These are phyloP conservation scores for Cyclotella baltica DNA, from an alignment of 108 stramenopile genomes.

Conservation along the genomic window DNA sequence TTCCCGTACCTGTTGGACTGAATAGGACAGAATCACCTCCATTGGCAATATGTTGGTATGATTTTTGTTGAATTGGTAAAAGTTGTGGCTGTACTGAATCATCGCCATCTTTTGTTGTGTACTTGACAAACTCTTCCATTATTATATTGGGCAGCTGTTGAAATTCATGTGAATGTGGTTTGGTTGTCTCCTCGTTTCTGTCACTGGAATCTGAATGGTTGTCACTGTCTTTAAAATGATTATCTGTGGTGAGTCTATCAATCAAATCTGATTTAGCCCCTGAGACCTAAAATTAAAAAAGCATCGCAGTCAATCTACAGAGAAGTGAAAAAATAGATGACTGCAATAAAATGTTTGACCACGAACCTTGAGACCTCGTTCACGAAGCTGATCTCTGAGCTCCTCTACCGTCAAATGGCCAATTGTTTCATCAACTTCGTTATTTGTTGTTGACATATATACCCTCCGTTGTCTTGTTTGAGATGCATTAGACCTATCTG, in stretches of 20 bases:
- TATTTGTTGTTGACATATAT: not conserved
- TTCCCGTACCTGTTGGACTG: conserved; percentile 61
- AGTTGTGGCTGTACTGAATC: conserved; percentile 38
- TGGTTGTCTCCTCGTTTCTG: not conserved
- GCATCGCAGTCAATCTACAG: not conserved
- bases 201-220: not conserved
- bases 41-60: conserved; percentile 44
- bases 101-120: conserved; percentile 24
- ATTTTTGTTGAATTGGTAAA: conserved; percentile 56
- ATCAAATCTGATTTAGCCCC: conserved; percentile 32
- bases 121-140: conserved; percentile 30
- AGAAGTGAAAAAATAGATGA: not conserved
- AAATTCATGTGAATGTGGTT: not conserved
- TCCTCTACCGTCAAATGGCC: conserved; percentile 26
- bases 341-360: not conserved
- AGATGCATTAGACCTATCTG: not conserved
- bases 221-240: not conserved
- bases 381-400: conserved; percentile 28
- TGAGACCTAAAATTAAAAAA: conserved; percentile 15
- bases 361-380: conserved; percentile 30
- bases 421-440: conserved; percentile 1
- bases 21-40: conserved; percentile 60
- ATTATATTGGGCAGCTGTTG: conserved; percentile 26
- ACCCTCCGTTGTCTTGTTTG: not conserved
- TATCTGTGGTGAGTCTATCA: conserved; percentile 29